Evolutionary conservation across 129 eudicot species (phyloP), one percentile per base, ranked within the genome.

Genomic region (Silybum marianum): DNA sequence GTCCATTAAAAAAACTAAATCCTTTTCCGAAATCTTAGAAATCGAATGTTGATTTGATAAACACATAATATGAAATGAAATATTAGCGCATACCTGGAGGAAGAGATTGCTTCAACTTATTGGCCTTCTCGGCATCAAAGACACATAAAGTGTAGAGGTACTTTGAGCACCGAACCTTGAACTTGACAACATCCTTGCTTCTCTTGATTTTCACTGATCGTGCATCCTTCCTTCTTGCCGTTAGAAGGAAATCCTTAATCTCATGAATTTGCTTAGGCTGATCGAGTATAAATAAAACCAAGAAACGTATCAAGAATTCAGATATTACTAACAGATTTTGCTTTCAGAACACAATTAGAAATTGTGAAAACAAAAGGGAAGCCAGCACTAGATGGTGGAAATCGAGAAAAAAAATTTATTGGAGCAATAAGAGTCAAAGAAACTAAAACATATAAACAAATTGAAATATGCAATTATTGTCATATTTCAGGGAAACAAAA

Each of bases 231-330:
- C 83, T 79, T 44, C 83, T 79, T 5, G 83, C 75, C 12, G 75
- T 79, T 24, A 79, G 76, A 21, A 79, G 83, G 83, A 79, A 79
- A 73, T 79, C 83, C 48, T 79, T 79, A 23, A 79, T 79, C 76
- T 79, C 83, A 7, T 79, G 83, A 67, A 79, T 79, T 60, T 79
- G 83, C 76, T 79, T 79, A 23, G 83, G 83, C 83, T 79, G 83
- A 70, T 19, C 3, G 0, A 32, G 36, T 32, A 32, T 32, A 32
- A 32, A 69, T 58, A 65, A 65, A 21, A 21, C 5, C 8, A 18
- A 54, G 7, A 51, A 54, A 16, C 22, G 1, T 14, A 14, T 51
- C 22, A 54, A 54, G 22, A n/a, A 18, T 16, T 7, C 63, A 51
- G 6, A 51, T 51, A 12, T n/a, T 11, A 12, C 12, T 26, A 26